Evolutionary conservation across 2,329 filamentous ascomycete genomes (phyloP).

Genomic region (Trichoderma sp.): DNA sequence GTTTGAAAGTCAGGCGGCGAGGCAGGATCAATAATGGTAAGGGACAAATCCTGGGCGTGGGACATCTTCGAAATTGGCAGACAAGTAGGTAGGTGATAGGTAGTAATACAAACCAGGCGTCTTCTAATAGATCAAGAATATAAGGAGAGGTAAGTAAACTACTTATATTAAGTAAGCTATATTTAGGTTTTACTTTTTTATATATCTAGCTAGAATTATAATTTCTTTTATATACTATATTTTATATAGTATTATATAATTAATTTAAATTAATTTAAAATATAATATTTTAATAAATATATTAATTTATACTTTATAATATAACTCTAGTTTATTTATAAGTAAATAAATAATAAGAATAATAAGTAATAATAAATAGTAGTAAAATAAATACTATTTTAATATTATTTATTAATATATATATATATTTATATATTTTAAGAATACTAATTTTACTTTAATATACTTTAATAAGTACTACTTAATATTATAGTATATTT

Average conservation of each 20-base stretch:
- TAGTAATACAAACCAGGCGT: too few species aligned
- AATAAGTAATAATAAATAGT: neutral
- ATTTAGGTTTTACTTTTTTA: neutral
- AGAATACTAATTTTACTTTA: neutral
- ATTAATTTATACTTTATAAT: too few species aligned
- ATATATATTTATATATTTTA: neutral
- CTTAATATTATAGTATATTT: neutral
- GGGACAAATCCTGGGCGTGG: slow-evolving; percentile 29
- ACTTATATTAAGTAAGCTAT: too few species aligned
- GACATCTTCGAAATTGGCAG: neutral
- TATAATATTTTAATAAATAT: neutral
- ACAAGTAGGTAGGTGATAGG: too few species aligned
- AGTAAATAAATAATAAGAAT: too few species aligned
- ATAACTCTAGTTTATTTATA: too few species aligned
- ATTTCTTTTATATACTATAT: neutral
- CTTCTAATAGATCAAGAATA: too few species aligned
- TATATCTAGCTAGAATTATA: neutral
- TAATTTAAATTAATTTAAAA: too few species aligned
- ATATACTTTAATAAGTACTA: too few species aligned
- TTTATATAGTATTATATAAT: neutral
- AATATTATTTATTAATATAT: neutral
- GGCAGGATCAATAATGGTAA: slow-evolving; percentile 53
- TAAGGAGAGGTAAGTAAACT: neutral
- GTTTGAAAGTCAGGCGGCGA: slow-evolving; percentile 59
- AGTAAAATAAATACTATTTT: neutral